phyloP scores from a whole-genome alignment of 1,284 basidiomycete genomes.

The Melampsora larici-populina region DNA sequence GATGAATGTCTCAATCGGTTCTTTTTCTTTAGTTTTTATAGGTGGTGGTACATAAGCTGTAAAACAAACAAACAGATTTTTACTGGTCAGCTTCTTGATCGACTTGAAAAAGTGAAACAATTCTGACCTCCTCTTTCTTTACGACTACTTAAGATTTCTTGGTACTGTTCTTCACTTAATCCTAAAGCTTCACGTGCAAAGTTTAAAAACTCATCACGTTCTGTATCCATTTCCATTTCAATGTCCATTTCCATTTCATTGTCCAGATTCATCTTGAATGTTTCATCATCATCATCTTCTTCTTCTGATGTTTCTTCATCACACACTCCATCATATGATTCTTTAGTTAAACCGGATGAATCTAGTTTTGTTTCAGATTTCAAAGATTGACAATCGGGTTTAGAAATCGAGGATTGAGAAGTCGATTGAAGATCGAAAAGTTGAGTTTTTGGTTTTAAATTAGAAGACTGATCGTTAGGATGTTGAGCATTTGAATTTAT shows the following conservation, averaged over 20 bases:
- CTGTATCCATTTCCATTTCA: constrained; percentile 77
- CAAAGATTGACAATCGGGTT: neutral
- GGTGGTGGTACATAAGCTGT: constrained; percentile 17
- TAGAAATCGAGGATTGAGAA: neutral
- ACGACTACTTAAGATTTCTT: constrained; percentile 71
- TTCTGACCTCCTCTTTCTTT: constrained; percentile 67
- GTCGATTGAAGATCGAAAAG: neutral
- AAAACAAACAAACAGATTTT: neutral
- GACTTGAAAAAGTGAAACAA: neutral
- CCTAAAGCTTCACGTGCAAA: constrained; percentile 86
- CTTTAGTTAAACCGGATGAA: constrained; percentile 33
- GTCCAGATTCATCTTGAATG: constrained; percentile 41
- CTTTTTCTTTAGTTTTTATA: neutral
- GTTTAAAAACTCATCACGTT: constrained; percentile 85
- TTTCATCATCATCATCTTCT: constrained; percentile 43
- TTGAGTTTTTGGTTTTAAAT: neutral
- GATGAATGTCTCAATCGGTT: neutral
- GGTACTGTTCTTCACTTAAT: constrained; percentile 77
- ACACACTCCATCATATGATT: constrained; percentile 55
- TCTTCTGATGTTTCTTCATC: constrained; percentile 45
- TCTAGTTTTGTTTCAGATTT: constrained; percentile 52
- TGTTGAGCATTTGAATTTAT: neutral
- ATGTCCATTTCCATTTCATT: constrained; percentile 53
- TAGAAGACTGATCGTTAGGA: constrained; percentile 10
- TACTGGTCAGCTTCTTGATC: neutral